Percentiles rank a stretch among this genome's conserved stretches.
These are phyloP conservation scores for Colletotrichum spinosum DNA, from an alignment of 2,329 filamentous ascomycete species.

Conservation along the genomic window DNA sequence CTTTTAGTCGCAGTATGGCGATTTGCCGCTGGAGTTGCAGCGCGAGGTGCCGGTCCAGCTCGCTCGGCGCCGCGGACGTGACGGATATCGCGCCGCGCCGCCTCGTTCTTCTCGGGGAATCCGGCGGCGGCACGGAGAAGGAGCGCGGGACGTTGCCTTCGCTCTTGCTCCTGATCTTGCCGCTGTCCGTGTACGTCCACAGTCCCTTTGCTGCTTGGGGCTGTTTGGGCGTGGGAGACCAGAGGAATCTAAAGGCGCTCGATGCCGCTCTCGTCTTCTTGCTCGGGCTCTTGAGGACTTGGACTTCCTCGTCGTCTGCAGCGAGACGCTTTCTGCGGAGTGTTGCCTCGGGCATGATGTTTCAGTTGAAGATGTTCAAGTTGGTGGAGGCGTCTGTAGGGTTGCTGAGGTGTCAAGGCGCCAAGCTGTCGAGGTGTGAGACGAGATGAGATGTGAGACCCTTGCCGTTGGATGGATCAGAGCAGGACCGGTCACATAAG, in stretches of 20 bases:
- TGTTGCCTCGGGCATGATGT: constrained; percentile 25
- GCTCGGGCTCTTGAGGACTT: not conserved
- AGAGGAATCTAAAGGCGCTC: constrained; percentile 27
- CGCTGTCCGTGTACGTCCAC: constrained; percentile 21
- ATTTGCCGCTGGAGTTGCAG: constrained; percentile 33
- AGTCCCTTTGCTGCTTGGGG: constrained; percentile 2
- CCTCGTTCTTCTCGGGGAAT: constrained; percentile 8
- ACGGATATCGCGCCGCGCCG: constrained; percentile 34
- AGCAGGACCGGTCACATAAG: no score
- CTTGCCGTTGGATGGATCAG: no score
- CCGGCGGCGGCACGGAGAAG: constrained; percentile 22
- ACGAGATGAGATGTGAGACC: constrained; percentile 4
- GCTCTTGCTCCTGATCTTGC: constrained; percentile 15
- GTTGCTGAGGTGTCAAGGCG: not conserved
- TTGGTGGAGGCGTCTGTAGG: not conserved
- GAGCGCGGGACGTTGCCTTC: constrained; percentile 16
- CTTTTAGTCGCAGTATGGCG: constrained; percentile 17
- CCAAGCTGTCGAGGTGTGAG: not conserved
- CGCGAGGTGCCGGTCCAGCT: constrained; percentile 26
- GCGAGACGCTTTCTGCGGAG: constrained; percentile 27
- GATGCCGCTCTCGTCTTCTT: constrained; percentile 19
- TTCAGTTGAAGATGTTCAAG: constrained; percentile 10
- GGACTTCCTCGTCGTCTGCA: constrained; percentile 6
- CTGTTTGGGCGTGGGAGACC: constrained; percentile 14
- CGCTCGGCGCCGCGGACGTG: constrained; percentile 16